A percentile compares a stretch with the other conserved stretches of the same genome.
Conservation (phyloP, 257 asterid species). For the Pogostemon cablin region DNA sequence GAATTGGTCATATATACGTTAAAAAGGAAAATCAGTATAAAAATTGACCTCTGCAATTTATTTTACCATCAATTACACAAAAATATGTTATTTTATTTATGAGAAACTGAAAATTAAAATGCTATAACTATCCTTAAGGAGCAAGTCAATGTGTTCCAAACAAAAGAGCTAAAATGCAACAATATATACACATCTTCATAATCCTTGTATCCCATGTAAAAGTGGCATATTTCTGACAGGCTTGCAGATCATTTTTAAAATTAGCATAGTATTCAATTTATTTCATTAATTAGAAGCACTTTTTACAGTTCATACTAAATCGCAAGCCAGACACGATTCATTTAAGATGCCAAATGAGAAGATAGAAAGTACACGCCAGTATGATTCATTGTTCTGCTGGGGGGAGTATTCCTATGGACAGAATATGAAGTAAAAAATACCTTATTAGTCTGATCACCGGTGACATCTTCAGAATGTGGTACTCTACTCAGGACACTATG, state of each 20-base stretch:
- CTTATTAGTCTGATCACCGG: slow-evolving; percentile 50
- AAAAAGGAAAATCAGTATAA: neutral
- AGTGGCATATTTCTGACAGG: neutral
- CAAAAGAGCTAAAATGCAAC: neutral
- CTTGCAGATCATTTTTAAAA: neutral
- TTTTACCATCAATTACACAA: neutral
- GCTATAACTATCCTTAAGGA: neutral
- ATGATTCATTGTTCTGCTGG: neutral
- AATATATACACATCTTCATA: neutral
- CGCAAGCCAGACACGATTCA: neutral
- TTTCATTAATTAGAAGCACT: neutral
- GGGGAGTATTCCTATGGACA: too few relatives aligned
- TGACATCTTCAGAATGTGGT: slow-evolving; percentile 46
- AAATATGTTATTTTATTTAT: too few relatives aligned
- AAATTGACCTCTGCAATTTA: neutral
- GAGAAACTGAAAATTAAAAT: neutral
- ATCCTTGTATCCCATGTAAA: neutral
- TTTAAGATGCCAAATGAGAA: neutral
- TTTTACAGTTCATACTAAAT: slow-evolving; percentile 1
- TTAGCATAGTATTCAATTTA: neutral
- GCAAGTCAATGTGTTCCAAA: neutral
- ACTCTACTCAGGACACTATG: slow-evolving; percentile 51
- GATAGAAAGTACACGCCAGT: neutral
- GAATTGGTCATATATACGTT: neutral
- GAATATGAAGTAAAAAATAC: slow-evolving; percentile 35